These are phyloP conservation scores for Ascocoryne sarcoides DNA, from an alignment of 2,329 filamentous ascomycete genomes.

Conservation along the genomic window DNA sequence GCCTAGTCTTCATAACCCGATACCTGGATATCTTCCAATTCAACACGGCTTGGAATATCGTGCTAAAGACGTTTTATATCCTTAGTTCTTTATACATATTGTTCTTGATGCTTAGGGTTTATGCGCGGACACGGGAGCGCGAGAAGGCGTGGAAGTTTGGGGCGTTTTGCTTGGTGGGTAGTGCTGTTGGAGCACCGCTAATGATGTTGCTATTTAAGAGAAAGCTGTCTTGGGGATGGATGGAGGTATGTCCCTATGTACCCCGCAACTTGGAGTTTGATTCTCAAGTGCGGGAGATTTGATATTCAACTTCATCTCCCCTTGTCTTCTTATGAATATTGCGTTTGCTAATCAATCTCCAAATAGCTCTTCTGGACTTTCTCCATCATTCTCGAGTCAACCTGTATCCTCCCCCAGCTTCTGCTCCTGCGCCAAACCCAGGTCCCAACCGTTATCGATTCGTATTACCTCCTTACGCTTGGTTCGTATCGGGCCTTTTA, in stretches of 20 bases:
- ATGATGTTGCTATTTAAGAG: constrained; percentile 59
- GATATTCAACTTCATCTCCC: no score
- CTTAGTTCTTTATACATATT: constrained; percentile 77
- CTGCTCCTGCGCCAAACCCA: constrained; percentile 89
- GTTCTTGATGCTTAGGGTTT: constrained; percentile 77
- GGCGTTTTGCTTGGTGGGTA: constrained; percentile 56
- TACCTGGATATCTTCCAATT: constrained; percentile 71
- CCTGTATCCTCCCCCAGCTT: constrained; percentile 84
- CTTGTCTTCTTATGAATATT: not conserved
- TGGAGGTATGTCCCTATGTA: no score
- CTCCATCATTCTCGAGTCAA: constrained; percentile 83
- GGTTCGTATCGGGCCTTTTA: constrained; percentile 86
- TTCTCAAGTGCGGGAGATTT: no score
- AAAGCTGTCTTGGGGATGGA: constrained; percentile 38
- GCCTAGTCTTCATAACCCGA: constrained; percentile 73
- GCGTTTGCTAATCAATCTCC: constrained; percentile 1
- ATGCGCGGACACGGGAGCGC: constrained; percentile 76
- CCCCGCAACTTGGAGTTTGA: no score
- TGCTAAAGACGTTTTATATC: constrained; percentile 88
- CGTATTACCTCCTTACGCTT: constrained; percentile 84
- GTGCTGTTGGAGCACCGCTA: constrained; percentile 61
- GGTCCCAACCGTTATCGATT: constrained; percentile 91
- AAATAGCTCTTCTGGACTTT: constrained; percentile 73
- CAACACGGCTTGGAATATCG: constrained; percentile 59
- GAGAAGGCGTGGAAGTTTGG: constrained; percentile 94